phyloP scores from a whole-genome alignment of 106 monocot genomes.

The Acorus gramineus region DNA sequence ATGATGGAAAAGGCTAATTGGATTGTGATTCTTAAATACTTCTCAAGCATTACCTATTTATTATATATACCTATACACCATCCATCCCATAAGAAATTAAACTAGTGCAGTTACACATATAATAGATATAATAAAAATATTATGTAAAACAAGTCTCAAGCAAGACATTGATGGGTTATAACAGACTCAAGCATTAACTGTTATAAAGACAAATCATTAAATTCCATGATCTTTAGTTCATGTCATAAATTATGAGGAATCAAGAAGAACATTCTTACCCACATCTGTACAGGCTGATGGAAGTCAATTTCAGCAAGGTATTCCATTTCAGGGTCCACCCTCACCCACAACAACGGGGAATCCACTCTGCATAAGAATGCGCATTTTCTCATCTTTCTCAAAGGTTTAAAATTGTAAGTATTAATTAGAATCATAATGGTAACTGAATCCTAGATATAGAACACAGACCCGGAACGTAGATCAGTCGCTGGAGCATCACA shows the following conservation, averaged over 20 bases:
- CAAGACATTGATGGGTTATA: too few relatives aligned
- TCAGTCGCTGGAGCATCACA: conserved; percentile 47
- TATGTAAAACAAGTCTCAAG: too few relatives aligned
- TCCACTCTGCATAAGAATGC: conserved; percentile 49
- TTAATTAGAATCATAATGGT: neutral
- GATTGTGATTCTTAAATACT: too few relatives aligned
- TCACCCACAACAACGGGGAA: conserved; percentile 89
- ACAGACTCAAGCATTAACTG: too few relatives aligned
- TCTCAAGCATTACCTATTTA: too few relatives aligned
- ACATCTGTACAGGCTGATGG: conserved; percentile 93
- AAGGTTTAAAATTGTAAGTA: neutral
- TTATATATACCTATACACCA: too few relatives aligned
- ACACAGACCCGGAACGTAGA: conserved; percentile 43
- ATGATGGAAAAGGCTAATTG: too few relatives aligned
- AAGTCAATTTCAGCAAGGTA: conserved; percentile 94
- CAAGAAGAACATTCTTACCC: conserved; percentile 48
- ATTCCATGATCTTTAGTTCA: too few relatives aligned
- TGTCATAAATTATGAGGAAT: neutral
- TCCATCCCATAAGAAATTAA: too few relatives aligned
- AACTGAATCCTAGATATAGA: neutral
- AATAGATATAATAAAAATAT: too few relatives aligned
- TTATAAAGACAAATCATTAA: too few relatives aligned
- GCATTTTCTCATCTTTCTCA: neutral
- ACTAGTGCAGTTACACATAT: too few relatives aligned
- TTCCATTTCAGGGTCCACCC: conserved; percentile 98